Base-by-base conservation (phyloP, 2,329 filamentous ascomycete species). In the Aplosporella prunicola region DNA sequence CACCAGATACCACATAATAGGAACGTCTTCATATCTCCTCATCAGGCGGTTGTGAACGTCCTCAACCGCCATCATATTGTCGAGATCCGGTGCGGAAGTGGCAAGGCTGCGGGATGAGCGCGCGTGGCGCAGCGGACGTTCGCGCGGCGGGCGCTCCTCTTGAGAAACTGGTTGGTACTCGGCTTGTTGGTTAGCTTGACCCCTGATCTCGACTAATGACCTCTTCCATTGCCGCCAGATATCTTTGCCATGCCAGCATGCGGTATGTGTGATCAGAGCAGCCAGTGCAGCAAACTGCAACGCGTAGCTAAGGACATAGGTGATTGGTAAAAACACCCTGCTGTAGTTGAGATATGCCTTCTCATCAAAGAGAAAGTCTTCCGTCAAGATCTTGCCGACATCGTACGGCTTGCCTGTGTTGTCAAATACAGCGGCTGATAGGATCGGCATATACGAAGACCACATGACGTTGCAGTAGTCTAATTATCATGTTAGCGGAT, bases 11-110 rank as follows among this genome's bases (percentile, higher is more conserved):
- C 86, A 93, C 29, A 68, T 72, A 50, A 86, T 71, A 0, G 86
- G 86, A 0, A 83, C 85, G 55, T 93, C 84, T 43, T 80, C 74
- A 55, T 93, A 93, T 40, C 77, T 72, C 51, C 69, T 75, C 86
- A 93, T 93, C 18, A 93, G 66, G 5, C 85, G 77, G 51, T 82
- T 84, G 55, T 93, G 86, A 1, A 93, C 78, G 53, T 93, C 86
- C 51, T 93, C 84, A 22, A 74, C 72, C 43, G 70, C 76, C 44
- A 86, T 68, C 13, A 83, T 67, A 45, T 68, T 61, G 23, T 69
- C 67, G 35, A 63, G 50, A 18, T 54, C 57, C 14, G 60, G 60
- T 30, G 59, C 55, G 6, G 42, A 43, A 7, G 55, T 54, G 3
- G 47, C 51, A 16, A 52, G 56, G 20, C 55, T 60, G 29, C 47